phyloP scores from a whole-genome alignment of 352 stramenopile genomes.

The Hyaloperonospora brassicae region DNA sequence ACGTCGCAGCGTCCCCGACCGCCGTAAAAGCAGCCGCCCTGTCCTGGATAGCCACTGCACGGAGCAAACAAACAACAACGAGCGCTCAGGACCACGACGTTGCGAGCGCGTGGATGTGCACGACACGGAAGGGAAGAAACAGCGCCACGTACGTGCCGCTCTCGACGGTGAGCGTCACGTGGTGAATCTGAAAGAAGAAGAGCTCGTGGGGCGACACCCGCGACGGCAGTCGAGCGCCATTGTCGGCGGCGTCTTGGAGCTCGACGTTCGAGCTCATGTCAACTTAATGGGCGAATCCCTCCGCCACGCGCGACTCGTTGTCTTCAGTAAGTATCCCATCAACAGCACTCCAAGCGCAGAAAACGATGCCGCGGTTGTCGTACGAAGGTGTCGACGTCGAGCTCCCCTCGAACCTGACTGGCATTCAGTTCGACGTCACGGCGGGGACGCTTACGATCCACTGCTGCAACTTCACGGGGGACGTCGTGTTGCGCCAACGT shows the following conservation, averaged over 20 bases:
- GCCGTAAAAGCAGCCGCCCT: slow-evolving; percentile 75
- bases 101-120: not conserved
- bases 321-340: too few species aligned
- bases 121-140: not conserved
- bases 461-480: slow-evolving; percentile 64
- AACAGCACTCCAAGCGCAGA: too few species aligned
- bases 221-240: slow-evolving; percentile 32
- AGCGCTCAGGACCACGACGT: too few species aligned
- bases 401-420: slow-evolving; percentile 45
- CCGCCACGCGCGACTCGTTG: too few species aligned
- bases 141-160: slow-evolving; percentile 59
- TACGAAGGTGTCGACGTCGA: slow-evolving; percentile 76
- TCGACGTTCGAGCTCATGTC: slow-evolving; percentile 73
- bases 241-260: slow-evolving; percentile 36
- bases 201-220: slow-evolving; percentile 72
- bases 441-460: slow-evolving; percentile 55
- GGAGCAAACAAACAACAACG: not conserved
- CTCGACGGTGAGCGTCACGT: slow-evolving; percentile 65
- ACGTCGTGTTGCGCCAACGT: slow-evolving; percentile 57
- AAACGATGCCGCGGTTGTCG: slow-evolving; percentile 55
- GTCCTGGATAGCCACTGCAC: slow-evolving; percentile 64
- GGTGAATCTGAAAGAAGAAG: slow-evolving; percentile 70
- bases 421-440: slow-evolving; percentile 60
- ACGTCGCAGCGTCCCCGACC: slow-evolving; percentile 59
- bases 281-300: slow-evolving; percentile 1